These are phyloP conservation scores for Hanseniaspora lachancei DNA, from an alignment of 805 yeast genomes.

Conservation along the genomic window DNA sequence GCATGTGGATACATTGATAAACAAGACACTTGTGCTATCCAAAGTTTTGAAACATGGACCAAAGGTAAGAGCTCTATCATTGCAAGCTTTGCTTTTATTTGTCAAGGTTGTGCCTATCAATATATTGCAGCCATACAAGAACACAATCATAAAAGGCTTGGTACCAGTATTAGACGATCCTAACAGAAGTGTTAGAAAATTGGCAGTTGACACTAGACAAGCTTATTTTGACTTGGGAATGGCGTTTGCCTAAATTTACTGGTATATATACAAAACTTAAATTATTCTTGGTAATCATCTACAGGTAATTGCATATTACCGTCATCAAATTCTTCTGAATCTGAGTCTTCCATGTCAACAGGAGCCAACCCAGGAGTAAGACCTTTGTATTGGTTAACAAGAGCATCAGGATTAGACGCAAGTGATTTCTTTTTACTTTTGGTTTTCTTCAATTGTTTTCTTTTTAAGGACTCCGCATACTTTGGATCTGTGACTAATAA, in stretches of 20 bases:
- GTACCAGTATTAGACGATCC: constrained; percentile 53
- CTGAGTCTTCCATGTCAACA: constrained; percentile 51
- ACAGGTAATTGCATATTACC: constrained; percentile 1
- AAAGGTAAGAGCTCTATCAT: constrained; percentile 41
- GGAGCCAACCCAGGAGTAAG: constrained; percentile 81
- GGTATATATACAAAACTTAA: constrained; percentile 1
- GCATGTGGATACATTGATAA: constrained; percentile 46
- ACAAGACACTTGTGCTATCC: constrained; percentile 33
- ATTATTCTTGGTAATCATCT: constrained; percentile 4
- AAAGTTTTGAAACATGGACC: constrained; percentile 28
- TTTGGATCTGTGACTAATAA: constrained; percentile 30
- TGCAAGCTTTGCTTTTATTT: constrained; percentile 45
- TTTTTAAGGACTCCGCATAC: constrained; percentile 26
- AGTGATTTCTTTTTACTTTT: constrained; percentile 17
- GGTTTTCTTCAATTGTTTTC: constrained; percentile 18
- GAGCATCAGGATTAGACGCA: constrained; percentile 20
- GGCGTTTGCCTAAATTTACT: constrained; percentile 24
- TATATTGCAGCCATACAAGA: constrained; percentile 41
- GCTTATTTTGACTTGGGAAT: constrained; percentile 45
- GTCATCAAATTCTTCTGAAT: constrained; percentile 25
- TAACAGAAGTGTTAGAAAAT: constrained; percentile 59
- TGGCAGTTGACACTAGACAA: constrained; percentile 72
- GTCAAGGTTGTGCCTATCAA: constrained; percentile 30
- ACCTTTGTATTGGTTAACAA: constrained; percentile 35
- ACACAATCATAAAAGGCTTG: constrained; percentile 36